phyloP scores from a whole-genome alignment of 352 stramenopile species.

The Globisporangium viniferum region DNA sequence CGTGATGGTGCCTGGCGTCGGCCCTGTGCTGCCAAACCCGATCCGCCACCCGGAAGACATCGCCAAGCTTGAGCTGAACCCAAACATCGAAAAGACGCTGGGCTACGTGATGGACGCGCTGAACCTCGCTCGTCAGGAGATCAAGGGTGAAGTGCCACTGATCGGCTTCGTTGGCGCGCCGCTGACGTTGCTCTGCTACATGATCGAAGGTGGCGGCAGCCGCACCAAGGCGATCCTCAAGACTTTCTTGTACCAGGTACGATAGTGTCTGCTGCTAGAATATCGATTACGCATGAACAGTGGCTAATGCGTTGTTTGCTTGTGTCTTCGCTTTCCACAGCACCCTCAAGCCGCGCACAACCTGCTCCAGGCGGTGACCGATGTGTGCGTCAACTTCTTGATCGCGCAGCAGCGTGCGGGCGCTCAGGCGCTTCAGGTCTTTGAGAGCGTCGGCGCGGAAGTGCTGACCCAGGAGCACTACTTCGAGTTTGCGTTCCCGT shows the following conservation, averaged over 20 bases:
- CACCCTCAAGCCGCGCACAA: slow-evolving; percentile 89
- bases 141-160: slow-evolving; percentile 92
- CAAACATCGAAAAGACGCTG: slow-evolving; percentile 91
- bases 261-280: not conserved
- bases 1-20: slow-evolving; percentile 94
- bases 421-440: slow-evolving; percentile 95
- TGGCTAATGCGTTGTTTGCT: not conserved
- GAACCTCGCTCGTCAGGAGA: slow-evolving; percentile 89
- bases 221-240: slow-evolving; percentile 94
- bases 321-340: slow-evolving; percentile 21
- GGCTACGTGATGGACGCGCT: slow-evolving; percentile 95
- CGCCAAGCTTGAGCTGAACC: slow-evolving; percentile 85
- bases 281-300: not conserved
- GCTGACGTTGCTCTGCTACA: slow-evolving; percentile 98
- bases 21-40: slow-evolving; percentile 78
- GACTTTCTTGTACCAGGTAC: slow-evolving; percentile 88
- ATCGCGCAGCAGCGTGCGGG: slow-evolving; percentile 91
- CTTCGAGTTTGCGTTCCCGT: slow-evolving; percentile 93
- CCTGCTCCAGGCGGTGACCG: slow-evolving; percentile 92
- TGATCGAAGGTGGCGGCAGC: slow-evolving; percentile 96
- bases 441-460: slow-evolving; percentile 96
- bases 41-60: slow-evolving; percentile 88
- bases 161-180: slow-evolving; percentile 98
- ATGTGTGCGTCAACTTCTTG: slow-evolving; percentile 96
- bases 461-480: slow-evolving; percentile 94